Percentiles rank a stretch among this genome's conserved stretches.
Evolutionary conservation across 2,329 filamentous ascomycete species (phyloP).

Genomic region (Neonectria coccinea): DNA sequence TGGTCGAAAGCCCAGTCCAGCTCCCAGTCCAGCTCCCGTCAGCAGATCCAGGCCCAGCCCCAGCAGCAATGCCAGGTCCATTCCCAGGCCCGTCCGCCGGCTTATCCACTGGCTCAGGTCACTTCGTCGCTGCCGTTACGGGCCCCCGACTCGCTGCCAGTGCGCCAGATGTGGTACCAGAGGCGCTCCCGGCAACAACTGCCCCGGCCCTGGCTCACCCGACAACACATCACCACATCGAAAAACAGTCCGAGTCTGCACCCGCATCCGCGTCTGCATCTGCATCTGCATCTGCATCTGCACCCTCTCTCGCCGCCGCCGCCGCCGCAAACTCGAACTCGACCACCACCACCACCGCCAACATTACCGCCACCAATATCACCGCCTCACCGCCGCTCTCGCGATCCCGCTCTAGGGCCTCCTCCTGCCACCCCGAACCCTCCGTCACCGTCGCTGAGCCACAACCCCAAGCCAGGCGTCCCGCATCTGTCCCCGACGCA

Average conservation of each 20-base stretch:
- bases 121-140: conserved; percentile 19
- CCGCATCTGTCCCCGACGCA: conserved; percentile 43
- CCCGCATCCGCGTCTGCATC: conserved; percentile 28
- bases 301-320: conserved; percentile 19
- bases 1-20: conserved; percentile 24
- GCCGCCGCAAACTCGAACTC: conserved; percentile 26
- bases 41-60: conserved; percentile 37
- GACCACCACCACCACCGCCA: background rate
- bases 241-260: conserved; percentile 43
- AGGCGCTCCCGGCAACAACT: conserved; percentile 31
- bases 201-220: conserved; percentile 37
- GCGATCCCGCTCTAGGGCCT: conserved; percentile 50
- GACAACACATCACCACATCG: conserved; percentile 45
- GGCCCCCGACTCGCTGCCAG: conserved; percentile 25
- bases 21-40: conserved; percentile 22
- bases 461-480: conserved; percentile 40
- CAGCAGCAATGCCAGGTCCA: conserved; percentile 31
- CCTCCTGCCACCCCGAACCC: conserved; percentile 50
- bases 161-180: conserved; percentile 13
- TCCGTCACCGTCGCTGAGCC: conserved; percentile 35
- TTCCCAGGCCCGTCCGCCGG: conserved; percentile 32
- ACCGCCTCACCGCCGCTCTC: conserved; percentile 35
- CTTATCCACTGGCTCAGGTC: conserved; percentile 22
- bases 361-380: conserved; percentile 17
- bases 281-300: conserved; percentile 18